A percentile compares a stretch with the other conserved stretches of the same genome.
Conservation (phyloP, 2,329 filamentous ascomycete species). For the Shiraia bambusicola region DNA sequence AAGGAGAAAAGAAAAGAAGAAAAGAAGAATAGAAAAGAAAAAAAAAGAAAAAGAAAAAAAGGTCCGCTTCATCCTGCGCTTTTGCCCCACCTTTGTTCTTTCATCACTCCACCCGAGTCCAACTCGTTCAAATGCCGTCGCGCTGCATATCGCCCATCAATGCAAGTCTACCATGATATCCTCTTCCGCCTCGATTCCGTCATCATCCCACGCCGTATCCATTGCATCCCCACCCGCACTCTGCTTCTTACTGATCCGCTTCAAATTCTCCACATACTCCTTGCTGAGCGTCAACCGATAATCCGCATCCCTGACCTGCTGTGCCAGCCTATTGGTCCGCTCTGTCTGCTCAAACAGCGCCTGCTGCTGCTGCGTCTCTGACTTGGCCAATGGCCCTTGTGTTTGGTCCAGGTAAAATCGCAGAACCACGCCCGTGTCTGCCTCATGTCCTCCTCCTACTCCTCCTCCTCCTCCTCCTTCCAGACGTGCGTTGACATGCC, state of each 20-base stretch:
- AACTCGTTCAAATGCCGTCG: neutral
- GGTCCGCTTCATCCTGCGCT: neutral
- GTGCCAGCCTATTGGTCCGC: constrained; percentile 54
- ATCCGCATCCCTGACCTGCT: constrained; percentile 57
- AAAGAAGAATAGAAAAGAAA: too few species aligned
- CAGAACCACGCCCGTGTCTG: constrained; percentile 50
- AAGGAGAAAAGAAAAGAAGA: too few species aligned
- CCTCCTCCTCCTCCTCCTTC: constrained; percentile 53
- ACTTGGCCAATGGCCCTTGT: constrained; percentile 41
- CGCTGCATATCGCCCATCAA: constrained; percentile 7
- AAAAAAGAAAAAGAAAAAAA: too few species aligned
- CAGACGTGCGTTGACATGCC: constrained; percentile 55
- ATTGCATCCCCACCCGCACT: constrained; percentile 37
- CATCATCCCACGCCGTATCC: constrained; percentile 42
- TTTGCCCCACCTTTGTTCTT: neutral
- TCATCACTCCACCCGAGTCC: neutral
- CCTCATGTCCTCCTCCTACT: constrained; percentile 47
- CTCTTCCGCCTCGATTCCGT: constrained; percentile 38
- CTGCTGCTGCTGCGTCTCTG: constrained; percentile 44
- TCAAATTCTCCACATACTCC: constrained; percentile 59
- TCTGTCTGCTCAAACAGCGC: constrained; percentile 53
- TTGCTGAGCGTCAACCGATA: constrained; percentile 58
- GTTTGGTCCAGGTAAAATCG: constrained; percentile 52
- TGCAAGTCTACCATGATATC: constrained; percentile 45
- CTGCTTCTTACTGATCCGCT: constrained; percentile 49